Base-by-base conservation (phyloP, 2,329 filamentous ascomycete species). In the Chrysoporthe cubensis region DNA sequence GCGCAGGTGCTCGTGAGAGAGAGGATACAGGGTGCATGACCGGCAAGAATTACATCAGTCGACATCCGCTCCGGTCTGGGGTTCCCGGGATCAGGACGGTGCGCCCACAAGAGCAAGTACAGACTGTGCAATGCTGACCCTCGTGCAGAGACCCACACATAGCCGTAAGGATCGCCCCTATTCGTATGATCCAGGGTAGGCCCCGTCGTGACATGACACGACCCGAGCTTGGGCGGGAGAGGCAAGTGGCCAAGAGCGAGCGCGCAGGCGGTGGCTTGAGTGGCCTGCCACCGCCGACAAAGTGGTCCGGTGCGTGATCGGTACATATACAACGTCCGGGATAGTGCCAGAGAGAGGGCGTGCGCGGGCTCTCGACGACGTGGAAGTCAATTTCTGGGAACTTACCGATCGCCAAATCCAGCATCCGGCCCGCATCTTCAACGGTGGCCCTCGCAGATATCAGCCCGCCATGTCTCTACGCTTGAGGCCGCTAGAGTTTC, bases 401-500 rank as follows among this genome's bases (percentile, higher is more conserved):
- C 46, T 50, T 11, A 21, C n/a, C n/a, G 46, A 26, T n/a, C 18
- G 21, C n/a, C 8, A 50, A 21, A 21, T 50, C 46, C 46, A 21
- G 46, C 21, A 50, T 11, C n/a, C 46, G 46, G 46, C 21, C 46
- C n/a, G n/a, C 46, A 50, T 9, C 37, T 40, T 40, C 37, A 9
- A 40, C 37, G 4, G 37, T 40, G 9, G 5, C 1, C 37, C 37
- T 40, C 37, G 9, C 5, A 9, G 37, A 40, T 3, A 16, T 32
- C 43, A 34, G 59, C 59, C 62, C n/a, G 8, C 56, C 57, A 72
- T 72, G 68, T 58, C 71, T 52, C 32, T 65, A 44, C 62, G 59
- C 48, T 37, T 68, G 54, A 66, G 65, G 64, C 64, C 67, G 42
- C 64, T 70, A 26, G 56, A 65, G 2, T 72, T 72, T 61, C 34